Conservation (phyloP, 2,329 filamentous ascomycete genomes). For the Geosmithia flava region DNA sequence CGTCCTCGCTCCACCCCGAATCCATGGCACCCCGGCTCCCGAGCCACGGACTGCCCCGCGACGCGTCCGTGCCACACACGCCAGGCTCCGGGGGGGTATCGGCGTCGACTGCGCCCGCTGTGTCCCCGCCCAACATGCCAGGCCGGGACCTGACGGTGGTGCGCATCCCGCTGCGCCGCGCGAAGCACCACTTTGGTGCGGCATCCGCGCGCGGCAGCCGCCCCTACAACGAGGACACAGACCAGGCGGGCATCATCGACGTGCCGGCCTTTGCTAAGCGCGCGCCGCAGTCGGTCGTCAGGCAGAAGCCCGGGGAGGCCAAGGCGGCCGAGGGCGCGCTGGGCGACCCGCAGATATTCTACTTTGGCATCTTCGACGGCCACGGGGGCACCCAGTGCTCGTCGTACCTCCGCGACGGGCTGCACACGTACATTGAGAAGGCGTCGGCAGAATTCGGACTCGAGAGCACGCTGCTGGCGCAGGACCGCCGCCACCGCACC, state of each 20-base stretch:
- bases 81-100: conserved; percentile 40
- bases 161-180: conserved; percentile 81
- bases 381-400: conserved; percentile 88
- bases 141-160: conserved; percentile 79
- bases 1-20: conserved; percentile 85
- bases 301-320: conserved; percentile 41
- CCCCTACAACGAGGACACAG: conserved; percentile 84
- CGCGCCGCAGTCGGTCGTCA: conserved; percentile 51
- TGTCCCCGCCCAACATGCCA: conserved; percentile 46
- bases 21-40: conserved; percentile 49
- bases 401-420: conserved; percentile 67
- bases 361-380: conserved; percentile 93
- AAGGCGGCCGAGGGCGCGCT: conserved; percentile 63
- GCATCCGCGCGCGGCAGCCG: conserved; percentile 69
- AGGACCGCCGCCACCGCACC: conserved; percentile 14
- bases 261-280: conserved; percentile 86
- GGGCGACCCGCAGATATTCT: conserved; percentile 93
- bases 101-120: conserved; percentile 33
- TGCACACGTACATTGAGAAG: conserved; percentile 84
- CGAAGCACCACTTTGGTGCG: conserved; percentile 91
- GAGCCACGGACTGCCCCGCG: conserved; percentile 77
- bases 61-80: conserved; percentile 70
- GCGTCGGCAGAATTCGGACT: conserved; percentile 66
- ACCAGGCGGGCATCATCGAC: conserved; percentile 88
- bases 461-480: conserved; percentile 54